Evolutionary conservation across 306 rosid species (phyloP).

Genomic region (Cicer arietinum): DNA sequence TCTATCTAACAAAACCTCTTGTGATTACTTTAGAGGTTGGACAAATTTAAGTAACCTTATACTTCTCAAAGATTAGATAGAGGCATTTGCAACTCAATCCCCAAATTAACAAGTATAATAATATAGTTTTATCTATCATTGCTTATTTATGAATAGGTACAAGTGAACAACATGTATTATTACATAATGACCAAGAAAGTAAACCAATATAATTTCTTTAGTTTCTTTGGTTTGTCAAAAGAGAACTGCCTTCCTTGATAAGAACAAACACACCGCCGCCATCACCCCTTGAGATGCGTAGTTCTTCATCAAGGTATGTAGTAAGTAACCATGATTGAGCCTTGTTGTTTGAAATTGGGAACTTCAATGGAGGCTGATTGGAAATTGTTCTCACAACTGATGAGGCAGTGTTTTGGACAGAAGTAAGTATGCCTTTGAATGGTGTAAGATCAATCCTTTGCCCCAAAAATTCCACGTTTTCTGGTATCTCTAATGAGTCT

Average conservation of each 20-base stretch:
- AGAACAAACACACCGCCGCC: slow-evolving; percentile 83
- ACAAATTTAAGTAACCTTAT: too few species aligned
- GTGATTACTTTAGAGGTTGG: too few species aligned
- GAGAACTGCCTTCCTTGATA: slow-evolving; percentile 83
- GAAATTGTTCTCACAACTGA: slow-evolving; percentile 78
- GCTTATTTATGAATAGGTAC: not conserved
- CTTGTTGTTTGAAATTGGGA: slow-evolving; percentile 60
- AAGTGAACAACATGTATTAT: not conserved
- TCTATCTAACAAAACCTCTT: too few species aligned
- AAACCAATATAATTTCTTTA: slow-evolving; percentile 26
- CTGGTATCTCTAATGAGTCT: slow-evolving; percentile 86
- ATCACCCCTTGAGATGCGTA: slow-evolving; percentile 79
- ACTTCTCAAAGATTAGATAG: too few species aligned
- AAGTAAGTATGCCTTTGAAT: slow-evolving; percentile 70
- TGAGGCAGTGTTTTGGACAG: slow-evolving; percentile 82
- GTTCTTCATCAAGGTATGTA: slow-evolving; percentile 84
- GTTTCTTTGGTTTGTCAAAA: slow-evolving; percentile 43
- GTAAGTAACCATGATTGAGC: slow-evolving; percentile 89
- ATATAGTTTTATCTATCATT: not conserved
- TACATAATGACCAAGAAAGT: not conserved
- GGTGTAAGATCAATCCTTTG: slow-evolving; percentile 81
- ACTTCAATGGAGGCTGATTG: slow-evolving; percentile 74
- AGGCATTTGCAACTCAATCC: not conserved
- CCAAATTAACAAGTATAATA: not conserved
- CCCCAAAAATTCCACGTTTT: slow-evolving; percentile 83